These are phyloP conservation scores for Borovskyia barvae DNA, from an alignment of 208 protist species.

Conservation along the genomic window DNA sequence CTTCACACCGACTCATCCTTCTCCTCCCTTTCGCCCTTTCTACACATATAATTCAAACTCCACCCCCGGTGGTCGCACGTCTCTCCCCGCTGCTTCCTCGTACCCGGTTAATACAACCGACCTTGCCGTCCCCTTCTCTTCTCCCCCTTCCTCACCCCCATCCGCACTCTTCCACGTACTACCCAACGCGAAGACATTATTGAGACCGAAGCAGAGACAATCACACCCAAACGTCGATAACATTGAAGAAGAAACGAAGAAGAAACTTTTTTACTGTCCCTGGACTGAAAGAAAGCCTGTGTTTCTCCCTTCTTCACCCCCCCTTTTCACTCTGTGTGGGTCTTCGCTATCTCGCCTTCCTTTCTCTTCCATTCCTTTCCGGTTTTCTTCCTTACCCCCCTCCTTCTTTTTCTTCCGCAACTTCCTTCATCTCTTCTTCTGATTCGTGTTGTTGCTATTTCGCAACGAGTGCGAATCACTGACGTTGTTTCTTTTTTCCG, in stretches of 20 bases:
- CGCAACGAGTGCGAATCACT: not conserved
- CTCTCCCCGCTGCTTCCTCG: too few relatives aligned
- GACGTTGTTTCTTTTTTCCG: not conserved
- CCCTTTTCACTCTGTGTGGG: not conserved
- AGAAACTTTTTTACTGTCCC: slow-evolving; percentile 2
- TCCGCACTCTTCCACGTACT: not conserved
- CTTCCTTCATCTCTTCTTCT: not conserved
- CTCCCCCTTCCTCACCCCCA: not conserved
- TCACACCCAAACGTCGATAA: too few relatives aligned
- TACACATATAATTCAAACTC: too few relatives aligned
- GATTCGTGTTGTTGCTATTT: too few relatives aligned
- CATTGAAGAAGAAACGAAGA: not conserved
- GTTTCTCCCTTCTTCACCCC: not conserved
- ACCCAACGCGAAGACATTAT: not conserved
- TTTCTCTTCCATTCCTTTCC: not conserved
- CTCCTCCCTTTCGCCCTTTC: too few relatives aligned
- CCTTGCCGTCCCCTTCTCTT: too few relatives aligned
- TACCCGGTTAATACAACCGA: too few relatives aligned
- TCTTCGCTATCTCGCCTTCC: not conserved
- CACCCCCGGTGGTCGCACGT: too few relatives aligned
- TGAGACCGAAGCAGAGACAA: too few relatives aligned
- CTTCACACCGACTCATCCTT: too few relatives aligned
- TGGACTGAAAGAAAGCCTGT: not conserved
- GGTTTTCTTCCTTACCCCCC: not conserved
- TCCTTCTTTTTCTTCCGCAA: not conserved